A percentile compares a stretch with the other conserved stretches of the same genome.
Evolutionary conservation across 75 land plant species (phyloP).

Genomic region (Chamaecyparis obtusa): DNA sequence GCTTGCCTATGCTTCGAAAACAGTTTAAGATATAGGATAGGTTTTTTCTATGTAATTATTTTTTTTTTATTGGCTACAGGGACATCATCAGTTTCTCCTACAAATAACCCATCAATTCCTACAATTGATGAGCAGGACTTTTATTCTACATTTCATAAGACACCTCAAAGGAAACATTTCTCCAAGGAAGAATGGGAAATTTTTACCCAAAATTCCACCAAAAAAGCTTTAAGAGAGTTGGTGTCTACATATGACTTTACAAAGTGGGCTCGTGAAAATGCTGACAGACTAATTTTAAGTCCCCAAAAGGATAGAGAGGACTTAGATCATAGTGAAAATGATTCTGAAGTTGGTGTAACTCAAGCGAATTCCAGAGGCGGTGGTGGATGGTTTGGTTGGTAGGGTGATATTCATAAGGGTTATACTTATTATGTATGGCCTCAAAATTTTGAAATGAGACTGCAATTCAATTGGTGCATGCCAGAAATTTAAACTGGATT

Average conservation of each 20-base stretch:
- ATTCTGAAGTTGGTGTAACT: not conserved
- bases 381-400: slow-evolving; percentile 6
- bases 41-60: not conserved
- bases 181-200: slow-evolving; percentile 62
- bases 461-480: not conserved
- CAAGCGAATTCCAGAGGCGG: not conserved
- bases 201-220: slow-evolving; percentile 53
- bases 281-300: slow-evolving; percentile 66
- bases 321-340: not conserved
- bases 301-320: slow-evolving; percentile 33
- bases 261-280: slow-evolving; percentile 64
- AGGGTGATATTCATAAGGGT: not conserved
- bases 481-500: not conserved
- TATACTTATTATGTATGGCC: not conserved
- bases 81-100: not conserved
- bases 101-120: not conserved
- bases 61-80: not conserved
- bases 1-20: not conserved
- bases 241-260: slow-evolving; percentile 75
- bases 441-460: not conserved
- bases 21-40: not conserved
- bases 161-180: slow-evolving; percentile 63
- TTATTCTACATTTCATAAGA: slow-evolving; percentile 72
- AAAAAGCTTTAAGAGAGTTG: slow-evolving; percentile 55
- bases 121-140: slow-evolving; percentile 27